These are phyloP conservation scores for Aegilops tauschii DNA, from an alignment of 176 grass and related monocot species.

Conservation along the genomic window DNA sequence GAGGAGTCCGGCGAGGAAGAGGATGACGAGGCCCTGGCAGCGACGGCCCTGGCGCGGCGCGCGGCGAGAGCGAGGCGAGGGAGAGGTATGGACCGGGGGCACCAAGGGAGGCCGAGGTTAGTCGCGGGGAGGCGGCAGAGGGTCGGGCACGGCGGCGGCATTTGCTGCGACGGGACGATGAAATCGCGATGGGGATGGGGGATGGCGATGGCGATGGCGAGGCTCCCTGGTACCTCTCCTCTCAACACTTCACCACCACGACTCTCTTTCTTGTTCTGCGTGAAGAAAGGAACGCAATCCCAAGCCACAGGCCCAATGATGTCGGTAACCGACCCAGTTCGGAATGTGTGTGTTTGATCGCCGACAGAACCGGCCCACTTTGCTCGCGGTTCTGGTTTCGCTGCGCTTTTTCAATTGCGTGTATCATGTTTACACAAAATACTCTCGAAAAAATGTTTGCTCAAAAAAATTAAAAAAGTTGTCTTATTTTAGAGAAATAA, in stretches of 20 bases:
- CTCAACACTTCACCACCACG: not conserved
- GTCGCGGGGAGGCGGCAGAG: slow-evolving; percentile 29
- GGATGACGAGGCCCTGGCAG: slow-evolving; percentile 35
- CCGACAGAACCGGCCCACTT: too few relatives aligned
- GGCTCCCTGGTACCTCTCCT: not conserved
- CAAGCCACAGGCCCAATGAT: not conserved
- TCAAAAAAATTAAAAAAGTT: too few relatives aligned
- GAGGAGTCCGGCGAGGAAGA: slow-evolving; percentile 60
- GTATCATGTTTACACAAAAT: too few relatives aligned
- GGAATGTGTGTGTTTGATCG: not conserved
- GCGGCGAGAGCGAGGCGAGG: slow-evolving; percentile 20
- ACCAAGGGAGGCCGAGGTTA: not conserved
- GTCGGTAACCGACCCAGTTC: not conserved
- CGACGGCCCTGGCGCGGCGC: slow-evolving; percentile 28
- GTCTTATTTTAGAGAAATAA: too few relatives aligned
- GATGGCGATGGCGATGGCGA: not conserved
- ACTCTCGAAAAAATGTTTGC: too few relatives aligned
- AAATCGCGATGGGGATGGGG: not conserved
- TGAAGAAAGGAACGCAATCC: not conserved
- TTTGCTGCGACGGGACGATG: not conserved
- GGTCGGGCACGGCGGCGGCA: slow-evolving; percentile 22
- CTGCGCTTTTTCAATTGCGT: too few relatives aligned
- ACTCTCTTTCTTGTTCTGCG: not conserved
- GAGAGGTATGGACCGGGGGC: not conserved
- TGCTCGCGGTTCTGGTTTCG: too few relatives aligned